phyloP scores from a whole-genome alignment of 345 rosid species.

The Eucalyptus viminalis region DNA sequence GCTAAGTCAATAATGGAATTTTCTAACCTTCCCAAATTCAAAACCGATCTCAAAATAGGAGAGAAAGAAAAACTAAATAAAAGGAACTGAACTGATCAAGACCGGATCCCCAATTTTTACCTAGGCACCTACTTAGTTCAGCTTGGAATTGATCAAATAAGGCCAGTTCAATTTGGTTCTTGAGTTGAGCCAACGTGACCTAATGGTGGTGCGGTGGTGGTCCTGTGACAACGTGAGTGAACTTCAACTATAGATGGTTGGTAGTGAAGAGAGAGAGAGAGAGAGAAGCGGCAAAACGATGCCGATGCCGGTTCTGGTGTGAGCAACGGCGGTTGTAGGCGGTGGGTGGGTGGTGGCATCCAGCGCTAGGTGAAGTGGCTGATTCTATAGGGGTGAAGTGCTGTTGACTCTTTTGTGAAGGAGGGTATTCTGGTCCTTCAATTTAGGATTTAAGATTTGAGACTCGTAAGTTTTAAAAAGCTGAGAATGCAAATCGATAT shows the following conservation, averaged over 20 bases:
- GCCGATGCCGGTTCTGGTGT: neutral
- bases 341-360: neutral
- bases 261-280: neutral
- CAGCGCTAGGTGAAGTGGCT: neutral
- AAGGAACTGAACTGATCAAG: neutral
- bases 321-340: neutral
- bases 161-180: neutral
- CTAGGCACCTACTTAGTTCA: neutral
- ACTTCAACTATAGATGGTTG: neutral
- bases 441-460: neutral
- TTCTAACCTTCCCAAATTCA: neutral
- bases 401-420: neutral
- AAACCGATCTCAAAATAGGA: neutral
- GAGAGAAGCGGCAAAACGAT: neutral
- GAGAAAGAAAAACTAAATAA: neutral
- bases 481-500: neutral
- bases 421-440: neutral
- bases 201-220: neutral
- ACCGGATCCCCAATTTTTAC: neutral
- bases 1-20: neutral
- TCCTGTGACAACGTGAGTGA: neutral
- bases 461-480: neutral
- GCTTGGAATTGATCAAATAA: neutral
- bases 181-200: neutral
- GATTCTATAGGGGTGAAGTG: neutral